Evolutionary conservation across 768 basidiomycete species (phyloP), one percentile per base, ranked within the genome.

Genomic region (Exidia glandulosa): DNA sequence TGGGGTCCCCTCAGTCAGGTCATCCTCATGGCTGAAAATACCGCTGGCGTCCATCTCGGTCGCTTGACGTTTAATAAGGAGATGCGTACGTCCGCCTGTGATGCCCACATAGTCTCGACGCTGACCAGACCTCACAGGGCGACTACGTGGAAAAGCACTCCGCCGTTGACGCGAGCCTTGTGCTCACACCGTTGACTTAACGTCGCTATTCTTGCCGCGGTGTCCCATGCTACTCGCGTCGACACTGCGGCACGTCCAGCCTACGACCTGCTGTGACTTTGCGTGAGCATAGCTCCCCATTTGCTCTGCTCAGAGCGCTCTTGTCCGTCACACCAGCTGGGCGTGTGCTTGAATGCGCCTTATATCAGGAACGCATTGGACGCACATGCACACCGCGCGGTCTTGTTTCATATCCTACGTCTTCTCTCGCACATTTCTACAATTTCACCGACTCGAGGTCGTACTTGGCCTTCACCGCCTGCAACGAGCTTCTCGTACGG

Each of bases 401-500:
- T 3, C 16, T 45, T 25, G 10, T 14, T 14, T 10, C 16, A 19
- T 14, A 75, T 72, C 1, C n/a, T n/a, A n/a, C n/a, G n/a, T n/a
- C n/a, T n/a, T n/a, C n/a, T n/a, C n/a, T n/a, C n/a, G 66, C 61
- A 57, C 67, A 70, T 71, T 74, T 75, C 50, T 68, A 70, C 33
- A 64, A 64, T 61, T 74, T 75, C 13, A 74, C 59, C 57, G 58
- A 62, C 5, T 71, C 66, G 1, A 73, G 73, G 59, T 74, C 73
- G 54, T 74, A 74, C 57, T 66, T 65, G 57, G 64, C 66, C 62
- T 76, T 76, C 56, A 75, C 59, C 57, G 64, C 60, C 57, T 74
- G 76, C 59, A 80, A 65, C 54, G 69, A 36, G 34, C 34, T 36
- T 16, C 7, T 7, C 34, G 16, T 36, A 36, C 34, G 34, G 34